Conservation (phyloP, 169 alveolate genomes). For the Plasmodium cynomolgi region DNA sequence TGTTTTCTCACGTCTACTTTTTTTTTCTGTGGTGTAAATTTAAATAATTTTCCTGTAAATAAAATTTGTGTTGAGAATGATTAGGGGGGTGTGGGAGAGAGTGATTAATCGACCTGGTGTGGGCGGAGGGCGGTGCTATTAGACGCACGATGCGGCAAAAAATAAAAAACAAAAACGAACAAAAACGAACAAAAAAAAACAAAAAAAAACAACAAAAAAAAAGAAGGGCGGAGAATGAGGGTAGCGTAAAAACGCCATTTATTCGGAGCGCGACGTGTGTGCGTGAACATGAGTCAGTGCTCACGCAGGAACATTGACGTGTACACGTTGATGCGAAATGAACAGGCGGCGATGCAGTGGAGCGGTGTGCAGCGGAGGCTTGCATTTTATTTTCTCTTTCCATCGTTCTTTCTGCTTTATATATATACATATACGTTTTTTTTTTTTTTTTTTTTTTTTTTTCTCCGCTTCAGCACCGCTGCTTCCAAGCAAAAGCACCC, state of each 20-base stretch:
- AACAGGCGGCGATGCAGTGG: neutral
- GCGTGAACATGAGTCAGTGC: neutral
- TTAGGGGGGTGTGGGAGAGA: neutral
- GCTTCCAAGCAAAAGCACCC: neutral
- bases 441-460: too few species aligned
- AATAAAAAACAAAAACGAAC: neutral
- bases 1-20: slow-evolving; percentile 64
- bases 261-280: neutral
- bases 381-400: too few species aligned
- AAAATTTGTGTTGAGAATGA: slow-evolving; percentile 16
- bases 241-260: neutral
- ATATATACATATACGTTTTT: too few species aligned
- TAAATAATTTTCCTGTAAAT: slow-evolving; percentile 59
- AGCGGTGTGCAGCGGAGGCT: neutral
- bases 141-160: neutral
- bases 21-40: slow-evolving; percentile 52
- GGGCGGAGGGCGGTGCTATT: neutral
- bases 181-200: neutral
- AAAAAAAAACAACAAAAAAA: neutral
- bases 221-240: neutral
- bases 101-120: neutral
- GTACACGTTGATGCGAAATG: neutral
- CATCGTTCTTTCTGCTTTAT: too few species aligned
- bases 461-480: neutral
- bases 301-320: neutral